Evolutionary conservation across 2,329 filamentous ascomycete genomes (phyloP).

Genomic region (Ophiosphaerella herpotricha): DNA sequence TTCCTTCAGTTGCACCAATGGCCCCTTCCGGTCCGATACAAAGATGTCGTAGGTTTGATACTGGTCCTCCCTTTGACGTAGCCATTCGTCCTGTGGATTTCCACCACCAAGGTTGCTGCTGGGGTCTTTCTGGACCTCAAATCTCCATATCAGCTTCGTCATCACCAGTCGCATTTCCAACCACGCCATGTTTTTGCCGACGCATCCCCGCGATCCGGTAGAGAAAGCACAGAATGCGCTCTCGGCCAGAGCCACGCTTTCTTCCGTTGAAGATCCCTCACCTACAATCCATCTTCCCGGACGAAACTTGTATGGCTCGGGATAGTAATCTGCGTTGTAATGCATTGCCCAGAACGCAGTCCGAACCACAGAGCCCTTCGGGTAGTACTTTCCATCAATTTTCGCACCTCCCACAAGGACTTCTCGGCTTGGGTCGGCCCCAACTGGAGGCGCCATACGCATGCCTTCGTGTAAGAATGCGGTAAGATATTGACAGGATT

Average conservation of each 20-base stretch:
- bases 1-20: constrained; percentile 32
- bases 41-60: constrained; percentile 36
- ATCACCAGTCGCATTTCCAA: constrained; percentile 32
- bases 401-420: constrained; percentile 26
- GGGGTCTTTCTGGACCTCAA: constrained; percentile 28
- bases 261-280: constrained; percentile 16
- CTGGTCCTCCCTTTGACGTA: constrained; percentile 24
- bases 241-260: constrained; percentile 19
- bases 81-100: constrained; percentile 13
- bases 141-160: constrained; percentile 31
- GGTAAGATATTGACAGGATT: constrained; percentile 26
- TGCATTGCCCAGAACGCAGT: constrained; percentile 19
- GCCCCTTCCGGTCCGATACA: constrained; percentile 38
- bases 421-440: constrained; percentile 22
- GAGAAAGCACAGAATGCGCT: constrained; percentile 30
- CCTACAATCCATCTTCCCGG: constrained; percentile 34
- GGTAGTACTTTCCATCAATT: constrained; percentile 24
- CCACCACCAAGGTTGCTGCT: constrained; percentile 30
- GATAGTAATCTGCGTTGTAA: constrained; percentile 20
- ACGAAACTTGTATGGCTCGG: constrained; percentile 27
- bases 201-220: constrained; percentile 32
- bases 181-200: constrained; percentile 38
- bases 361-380: constrained; percentile 18
- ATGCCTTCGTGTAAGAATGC: constrained; percentile 28
- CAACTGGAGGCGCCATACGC: constrained; percentile 27